A percentile compares a stretch with the other conserved stretches of the same genome.
phyloP scores from a whole-genome alignment of 306 rosid genomes.

The Ammopiptanthus mongolicus region DNA sequence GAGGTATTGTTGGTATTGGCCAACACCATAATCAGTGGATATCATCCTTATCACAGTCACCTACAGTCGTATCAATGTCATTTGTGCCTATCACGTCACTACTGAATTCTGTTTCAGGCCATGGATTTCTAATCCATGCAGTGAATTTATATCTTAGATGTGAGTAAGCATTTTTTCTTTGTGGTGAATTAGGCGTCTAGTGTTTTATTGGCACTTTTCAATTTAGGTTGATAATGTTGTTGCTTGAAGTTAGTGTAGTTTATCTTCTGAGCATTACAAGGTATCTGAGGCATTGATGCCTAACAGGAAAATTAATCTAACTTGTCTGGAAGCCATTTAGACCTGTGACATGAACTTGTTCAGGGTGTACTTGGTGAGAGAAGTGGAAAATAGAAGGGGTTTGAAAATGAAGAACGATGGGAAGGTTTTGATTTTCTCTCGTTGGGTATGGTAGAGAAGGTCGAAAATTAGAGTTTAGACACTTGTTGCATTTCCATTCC shows the following conservation, averaged over 20 bases:
- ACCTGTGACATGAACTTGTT: neutral
- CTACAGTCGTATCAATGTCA: conserved; percentile 50
- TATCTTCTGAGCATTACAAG: neutral
- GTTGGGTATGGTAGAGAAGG: too few relatives aligned
- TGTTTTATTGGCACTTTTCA: neutral
- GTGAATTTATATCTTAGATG: conserved; percentile 59
- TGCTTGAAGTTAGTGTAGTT: neutral
- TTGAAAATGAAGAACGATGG: neutral
- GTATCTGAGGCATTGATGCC: neutral
- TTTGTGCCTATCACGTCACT: conserved; percentile 61
- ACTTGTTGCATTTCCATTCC: neutral
- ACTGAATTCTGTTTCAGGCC: conserved; percentile 39
- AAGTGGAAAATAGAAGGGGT: neutral
- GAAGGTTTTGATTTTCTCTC: neutral
- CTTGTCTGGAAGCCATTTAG: neutral
- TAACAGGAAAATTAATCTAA: neutral
- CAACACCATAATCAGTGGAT: conserved; percentile 58
- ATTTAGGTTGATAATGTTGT: neutral
- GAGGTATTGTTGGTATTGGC: conserved; percentile 41
- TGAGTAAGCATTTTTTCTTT: conserved; percentile 22
- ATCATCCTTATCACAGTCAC: conserved; percentile 54
- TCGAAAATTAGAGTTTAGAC: neutral
- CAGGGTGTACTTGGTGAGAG: neutral
- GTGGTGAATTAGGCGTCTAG: neutral
- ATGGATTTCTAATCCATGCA: conserved; percentile 56